Base-by-base conservation (phyloP, 169 alveolate genomes). In the Babesia ovis region DNA sequence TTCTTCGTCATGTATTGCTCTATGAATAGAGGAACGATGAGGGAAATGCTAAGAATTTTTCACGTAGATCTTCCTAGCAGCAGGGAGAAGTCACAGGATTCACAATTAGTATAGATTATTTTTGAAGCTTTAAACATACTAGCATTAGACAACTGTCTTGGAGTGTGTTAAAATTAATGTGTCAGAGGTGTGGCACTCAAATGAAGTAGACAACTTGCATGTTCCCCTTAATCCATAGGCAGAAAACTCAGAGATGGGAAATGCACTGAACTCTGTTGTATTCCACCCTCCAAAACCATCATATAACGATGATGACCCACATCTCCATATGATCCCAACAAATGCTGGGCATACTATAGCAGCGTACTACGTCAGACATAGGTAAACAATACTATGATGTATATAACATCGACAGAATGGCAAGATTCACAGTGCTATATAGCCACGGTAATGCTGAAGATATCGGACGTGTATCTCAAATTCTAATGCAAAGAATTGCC, bases 361-460 rank as follows among this genome's bases (percentile, higher is more conserved):
- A 46, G 91, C 91, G 22, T 75, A 71, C 25, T 89, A 68, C 80
- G 41, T 89, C 55, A 64, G 74, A 64, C 84, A 81, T 41, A 59
- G 84, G 89, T 81, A 20, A 56, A 5, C 20, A 3, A 16, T 3
- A 34, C 22, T 4, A 23, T n/a, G 37, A 18, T 8, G 11, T 22
- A 29, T 60, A n/a, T 14, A 43, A 1, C 0, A 3, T 14, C 22
- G 46, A 22, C 86, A 91, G 92, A 42, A 50, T 56, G 29, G 93
- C 92, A 18, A 58, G 57, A 37, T 73, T 87, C 54, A 93, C 97
- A 22, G 37, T 93, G 25, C 66, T 93, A 34, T 93, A 90, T 82
- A 90, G 95, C 74, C 97, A 93, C 71, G 96, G 94, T 8, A 93
- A 93, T 85, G 96, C 96, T 2, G 97, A 93, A 83, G 97, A 93